phyloP scores from a whole-genome alignment of 2,329 filamentous ascomycete genomes.

The Thelonectria rubi region DNA sequence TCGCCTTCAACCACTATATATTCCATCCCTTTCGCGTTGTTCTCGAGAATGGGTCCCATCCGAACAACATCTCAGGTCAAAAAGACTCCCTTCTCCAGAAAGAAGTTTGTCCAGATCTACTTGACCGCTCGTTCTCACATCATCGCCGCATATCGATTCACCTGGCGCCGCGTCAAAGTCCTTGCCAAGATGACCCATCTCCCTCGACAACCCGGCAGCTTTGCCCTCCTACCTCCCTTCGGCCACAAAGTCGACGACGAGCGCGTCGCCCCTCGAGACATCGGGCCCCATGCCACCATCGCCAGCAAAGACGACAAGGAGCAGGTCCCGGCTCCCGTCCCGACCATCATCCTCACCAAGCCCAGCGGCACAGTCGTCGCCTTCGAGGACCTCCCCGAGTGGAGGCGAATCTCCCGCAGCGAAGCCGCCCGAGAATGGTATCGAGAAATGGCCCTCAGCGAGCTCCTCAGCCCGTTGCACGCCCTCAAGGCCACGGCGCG shows the following conservation, averaged over 20 bases:
- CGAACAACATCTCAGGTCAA: too few species aligned
- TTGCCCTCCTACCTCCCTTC: not conserved
- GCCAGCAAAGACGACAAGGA: not conserved
- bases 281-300: too few species aligned
- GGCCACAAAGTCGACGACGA: too few species aligned
- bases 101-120: not conserved
- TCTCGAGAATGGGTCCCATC: too few species aligned
- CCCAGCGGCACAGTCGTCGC: constrained; percentile 7
- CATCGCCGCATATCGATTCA: not conserved
- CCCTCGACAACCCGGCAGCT: not conserved
- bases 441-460: not conserved
- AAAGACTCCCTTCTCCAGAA: not conserved
- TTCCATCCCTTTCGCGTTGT: too few species aligned
- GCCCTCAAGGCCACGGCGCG: not conserved
- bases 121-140: not conserved
- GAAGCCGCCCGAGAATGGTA: not conserved
- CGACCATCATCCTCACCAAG: constrained; percentile 24
- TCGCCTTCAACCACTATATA: too few species aligned
- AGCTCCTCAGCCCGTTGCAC: constrained; percentile 14
- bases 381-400: constrained; percentile 1
- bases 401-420: not conserved
- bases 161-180: not conserved
- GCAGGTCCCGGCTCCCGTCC: not conserved
- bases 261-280: not conserved
- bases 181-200: not conserved